Evolutionary conservation across 495 filamentous ascomycete genomes (phyloP).

Genomic region (Xylaria venustula): DNA sequence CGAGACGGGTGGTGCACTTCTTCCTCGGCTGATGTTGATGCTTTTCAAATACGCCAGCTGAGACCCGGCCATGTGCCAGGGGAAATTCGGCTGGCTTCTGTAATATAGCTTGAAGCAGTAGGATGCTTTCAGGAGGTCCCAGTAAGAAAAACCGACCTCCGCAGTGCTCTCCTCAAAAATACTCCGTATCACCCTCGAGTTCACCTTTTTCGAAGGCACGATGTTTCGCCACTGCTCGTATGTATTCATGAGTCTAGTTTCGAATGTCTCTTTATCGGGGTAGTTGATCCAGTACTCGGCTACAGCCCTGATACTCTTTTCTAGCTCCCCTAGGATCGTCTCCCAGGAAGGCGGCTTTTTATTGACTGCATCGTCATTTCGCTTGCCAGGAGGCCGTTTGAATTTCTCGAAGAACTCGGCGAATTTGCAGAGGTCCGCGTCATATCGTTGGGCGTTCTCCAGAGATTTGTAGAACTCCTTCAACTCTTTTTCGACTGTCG

Average conservation of each 20-base stretch:
- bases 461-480: slow-evolving; percentile 35
- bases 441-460: slow-evolving; percentile 18
- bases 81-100: slow-evolving; percentile 36
- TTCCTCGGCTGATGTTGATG: slow-evolving; percentile 15
- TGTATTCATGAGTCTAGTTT: slow-evolving; percentile 40
- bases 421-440: slow-evolving; percentile 25
- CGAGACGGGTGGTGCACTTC: slow-evolving; percentile 22
- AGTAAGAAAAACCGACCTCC: slow-evolving; percentile 44
- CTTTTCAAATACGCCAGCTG: slow-evolving; percentile 66
- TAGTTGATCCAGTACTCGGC: slow-evolving; percentile 29
- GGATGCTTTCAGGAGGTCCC: slow-evolving; percentile 64
- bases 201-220: slow-evolving; percentile 30
- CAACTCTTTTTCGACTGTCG: slow-evolving; percentile 51
- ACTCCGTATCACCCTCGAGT: slow-evolving; percentile 28
- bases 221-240: slow-evolving; percentile 48
- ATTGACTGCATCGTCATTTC: slow-evolving; percentile 15
- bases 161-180: slow-evolving; percentile 46
- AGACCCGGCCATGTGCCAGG: slow-evolving; percentile 64
- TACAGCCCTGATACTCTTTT: slow-evolving; percentile 30
- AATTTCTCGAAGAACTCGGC: slow-evolving; percentile 23
- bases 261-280: slow-evolving; percentile 28
- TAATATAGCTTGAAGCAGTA: slow-evolving; percentile 51
- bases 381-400: slow-evolving; percentile 9
- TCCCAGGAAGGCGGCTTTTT: slow-evolving; percentile 22
- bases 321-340: slow-evolving; percentile 34